These are phyloP conservation scores for Neurospora sp. DNA, from an alignment of 495 filamentous ascomycete species.

Conservation along the genomic window DNA sequence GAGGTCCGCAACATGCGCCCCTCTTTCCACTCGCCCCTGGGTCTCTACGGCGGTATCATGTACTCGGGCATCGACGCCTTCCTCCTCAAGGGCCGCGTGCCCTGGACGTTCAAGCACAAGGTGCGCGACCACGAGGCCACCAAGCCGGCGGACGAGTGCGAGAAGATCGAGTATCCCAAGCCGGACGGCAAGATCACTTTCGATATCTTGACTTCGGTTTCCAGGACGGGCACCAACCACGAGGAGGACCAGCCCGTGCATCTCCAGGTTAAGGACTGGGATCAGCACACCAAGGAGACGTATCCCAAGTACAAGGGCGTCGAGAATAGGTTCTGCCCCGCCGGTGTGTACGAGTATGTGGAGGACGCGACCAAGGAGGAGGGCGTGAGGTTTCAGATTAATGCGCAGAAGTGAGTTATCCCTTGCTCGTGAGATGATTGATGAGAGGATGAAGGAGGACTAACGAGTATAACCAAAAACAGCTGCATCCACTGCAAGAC, in stretches of 20 bases:
- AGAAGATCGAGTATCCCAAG: constrained; percentile 93
- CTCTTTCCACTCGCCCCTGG: constrained; percentile 76
- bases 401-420: constrained; percentile 81
- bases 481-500: constrained; percentile 99
- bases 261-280: constrained; percentile 89
- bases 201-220: constrained; percentile 90
- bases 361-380: constrained; percentile 74
- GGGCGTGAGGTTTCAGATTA: constrained; percentile 94
- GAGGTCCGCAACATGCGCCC: constrained; percentile 97
- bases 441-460: not conserved
- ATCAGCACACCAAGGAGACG: constrained; percentile 68
- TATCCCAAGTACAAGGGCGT: constrained; percentile 86
- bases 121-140: constrained; percentile 65
- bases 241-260: constrained; percentile 98
- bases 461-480: not conserved
- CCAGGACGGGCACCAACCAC: constrained; percentile 92
- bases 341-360: constrained; percentile 96
- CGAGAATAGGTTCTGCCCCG: constrained; percentile 98
- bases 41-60: constrained; percentile 76
- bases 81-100: constrained; percentile 69
- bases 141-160: constrained; percentile 64
- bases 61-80: constrained; percentile 94
- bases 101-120: constrained; percentile 91
- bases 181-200: constrained; percentile 90
- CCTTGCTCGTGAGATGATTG: not conserved